These are phyloP conservation scores for Coemansia sp. DNA, from an alignment of 192 early-diverging fungal genomes.

Conservation along the genomic window DNA sequence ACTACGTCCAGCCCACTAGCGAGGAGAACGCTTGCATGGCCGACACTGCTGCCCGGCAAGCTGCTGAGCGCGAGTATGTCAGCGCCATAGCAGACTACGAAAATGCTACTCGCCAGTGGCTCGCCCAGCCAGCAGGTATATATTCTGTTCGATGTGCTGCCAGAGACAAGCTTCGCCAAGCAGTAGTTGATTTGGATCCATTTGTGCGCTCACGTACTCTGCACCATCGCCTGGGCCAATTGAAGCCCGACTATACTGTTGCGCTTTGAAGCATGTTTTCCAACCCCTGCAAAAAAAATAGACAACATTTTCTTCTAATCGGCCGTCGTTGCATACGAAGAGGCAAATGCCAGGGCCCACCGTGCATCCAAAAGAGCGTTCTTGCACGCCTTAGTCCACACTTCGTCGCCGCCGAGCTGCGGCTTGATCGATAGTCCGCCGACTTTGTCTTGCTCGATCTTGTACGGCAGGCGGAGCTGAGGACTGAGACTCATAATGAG, in stretches of 20 bases:
- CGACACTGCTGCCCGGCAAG: conserved; percentile 49
- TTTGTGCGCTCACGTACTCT: conserved; percentile 56
- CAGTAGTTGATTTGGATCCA: conserved; percentile 54
- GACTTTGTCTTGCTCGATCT: conserved; percentile 87
- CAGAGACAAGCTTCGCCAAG: conserved; percentile 40
- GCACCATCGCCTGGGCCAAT: conserved; percentile 51
- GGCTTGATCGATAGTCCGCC: conserved; percentile 79
- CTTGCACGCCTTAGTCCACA: conserved; percentile 89
- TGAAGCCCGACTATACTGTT: conserved; percentile 18
- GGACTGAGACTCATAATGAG: conserved; percentile 72
- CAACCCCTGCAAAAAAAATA: not conserved
- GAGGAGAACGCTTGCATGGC: conserved; percentile 58
- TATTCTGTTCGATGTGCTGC: conserved; percentile 17
- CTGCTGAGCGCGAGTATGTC: conserved; percentile 32
- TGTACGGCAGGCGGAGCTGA: conserved; percentile 82
- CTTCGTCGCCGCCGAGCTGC: conserved; percentile 89
- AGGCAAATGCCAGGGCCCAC: conserved; percentile 81
- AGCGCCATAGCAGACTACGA: conserved; percentile 51
- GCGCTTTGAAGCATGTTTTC: conserved; percentile 1
- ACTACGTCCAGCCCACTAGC: conserved; percentile 53
- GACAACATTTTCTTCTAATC: not conserved
- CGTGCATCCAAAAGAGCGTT: conserved; percentile 89
- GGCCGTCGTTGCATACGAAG: conserved; percentile 26
- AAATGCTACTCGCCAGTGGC: conserved; percentile 55
- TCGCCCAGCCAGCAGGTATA: conserved; percentile 9